Conservation (phyloP, 139 green algal genomes). For the Ulvella scutata region DNA sequence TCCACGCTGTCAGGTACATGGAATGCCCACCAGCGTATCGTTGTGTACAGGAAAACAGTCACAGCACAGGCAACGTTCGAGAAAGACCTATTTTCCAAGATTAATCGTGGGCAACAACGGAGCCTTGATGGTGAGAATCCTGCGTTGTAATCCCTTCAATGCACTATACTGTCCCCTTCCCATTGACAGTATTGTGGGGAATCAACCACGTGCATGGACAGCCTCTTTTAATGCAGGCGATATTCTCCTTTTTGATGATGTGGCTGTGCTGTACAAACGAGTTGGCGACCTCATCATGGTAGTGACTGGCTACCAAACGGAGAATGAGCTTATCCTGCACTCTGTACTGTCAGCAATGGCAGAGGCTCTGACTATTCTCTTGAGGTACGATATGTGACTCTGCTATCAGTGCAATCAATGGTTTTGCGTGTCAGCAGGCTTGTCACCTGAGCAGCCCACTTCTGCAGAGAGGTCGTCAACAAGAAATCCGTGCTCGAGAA, state of each 20-base stretch:
- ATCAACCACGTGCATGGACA: background rate
- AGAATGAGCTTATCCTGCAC: conserved; percentile 93
- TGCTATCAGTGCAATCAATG: conserved; percentile 4
- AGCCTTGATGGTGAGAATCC: background rate
- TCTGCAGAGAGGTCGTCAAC: conserved; percentile 75
- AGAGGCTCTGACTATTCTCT: conserved; percentile 67
- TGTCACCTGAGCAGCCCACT: too few relatives aligned
- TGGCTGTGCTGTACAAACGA: conserved; percentile 94
- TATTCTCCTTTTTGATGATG: conserved; percentile 91
- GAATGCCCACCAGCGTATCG: background rate
- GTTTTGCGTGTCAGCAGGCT: background rate
- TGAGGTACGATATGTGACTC: conserved; percentile 22
- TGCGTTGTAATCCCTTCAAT: too few relatives aligned
- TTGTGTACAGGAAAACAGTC: conserved; percentile 50
- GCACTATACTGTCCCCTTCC: too few relatives aligned
- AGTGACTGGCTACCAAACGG: conserved; percentile 72
- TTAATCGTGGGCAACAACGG: conserved; percentile 15
- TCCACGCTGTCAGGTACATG: background rate
- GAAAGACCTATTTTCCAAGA: conserved; percentile 89
- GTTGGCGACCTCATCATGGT: conserved; percentile 94
- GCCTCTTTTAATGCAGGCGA: conserved; percentile 52
- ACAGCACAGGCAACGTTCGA: conserved; percentile 77
- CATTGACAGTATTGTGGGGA: too few relatives aligned
- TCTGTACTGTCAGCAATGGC: conserved; percentile 76
- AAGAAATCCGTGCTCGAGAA: conserved; percentile 99